Percentiles rank a stretch among this genome's conserved stretches.
phyloP scores from a whole-genome alignment of 441 rosid genomes.

The Biscutella laevigata region DNA sequence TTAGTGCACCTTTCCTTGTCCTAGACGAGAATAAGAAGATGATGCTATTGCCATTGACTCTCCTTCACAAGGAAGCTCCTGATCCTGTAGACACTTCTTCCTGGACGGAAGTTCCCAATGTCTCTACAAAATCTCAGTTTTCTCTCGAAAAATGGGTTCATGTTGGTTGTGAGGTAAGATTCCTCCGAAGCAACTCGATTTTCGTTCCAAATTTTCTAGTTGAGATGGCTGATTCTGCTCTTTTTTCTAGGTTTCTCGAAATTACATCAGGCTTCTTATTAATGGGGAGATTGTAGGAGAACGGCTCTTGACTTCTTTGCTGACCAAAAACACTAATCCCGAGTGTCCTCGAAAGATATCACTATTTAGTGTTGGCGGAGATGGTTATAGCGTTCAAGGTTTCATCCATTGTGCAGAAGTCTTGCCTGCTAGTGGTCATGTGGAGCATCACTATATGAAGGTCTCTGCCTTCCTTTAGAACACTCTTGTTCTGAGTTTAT shows the following conservation, averaged over 20 bases:
- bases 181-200: too few species aligned
- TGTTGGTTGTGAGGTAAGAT: slow-evolving; percentile 54
- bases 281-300: slow-evolving; percentile 45
- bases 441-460: slow-evolving; percentile 40
- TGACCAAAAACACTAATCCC: slow-evolving; percentile 18
- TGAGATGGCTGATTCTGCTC: too few species aligned
- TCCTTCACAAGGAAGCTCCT: slow-evolving; percentile 31
- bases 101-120: slow-evolving; percentile 23
- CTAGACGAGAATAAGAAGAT: slow-evolving; percentile 41
- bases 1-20: slow-evolving; percentile 47
- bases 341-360: slow-evolving; percentile 31
- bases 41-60: slow-evolving; percentile 38
- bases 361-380: slow-evolving; percentile 30
- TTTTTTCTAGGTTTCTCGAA: slow-evolving; percentile 37
- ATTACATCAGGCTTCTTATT: slow-evolving; percentile 38
- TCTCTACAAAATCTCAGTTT: slow-evolving; percentile 30
- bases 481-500: not conserved
- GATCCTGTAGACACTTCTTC: slow-evolving; percentile 27
- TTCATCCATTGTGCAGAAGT: slow-evolving; percentile 39
- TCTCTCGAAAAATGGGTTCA: slow-evolving; percentile 56
- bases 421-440: slow-evolving; percentile 31
- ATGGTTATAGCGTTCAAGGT: slow-evolving; percentile 39
- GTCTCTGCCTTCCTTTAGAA: slow-evolving; percentile 21
- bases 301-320: slow-evolving; percentile 27
- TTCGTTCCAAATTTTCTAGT: too few species aligned